Base-by-base conservation (phyloP, 192 early-diverging fungal genomes). In the Coemansia sp. region DNA sequence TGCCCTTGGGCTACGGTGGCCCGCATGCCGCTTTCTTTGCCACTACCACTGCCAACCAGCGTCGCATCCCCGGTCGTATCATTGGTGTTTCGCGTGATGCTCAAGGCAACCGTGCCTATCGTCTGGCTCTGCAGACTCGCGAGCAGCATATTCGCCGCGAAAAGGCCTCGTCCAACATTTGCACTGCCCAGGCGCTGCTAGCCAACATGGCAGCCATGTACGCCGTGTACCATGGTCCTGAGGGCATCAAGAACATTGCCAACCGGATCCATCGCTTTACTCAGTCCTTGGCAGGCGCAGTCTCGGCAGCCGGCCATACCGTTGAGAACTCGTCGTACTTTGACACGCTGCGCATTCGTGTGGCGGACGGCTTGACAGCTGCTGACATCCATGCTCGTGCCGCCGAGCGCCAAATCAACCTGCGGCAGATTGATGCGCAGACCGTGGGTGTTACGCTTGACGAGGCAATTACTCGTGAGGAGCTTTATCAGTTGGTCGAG, bases 161-260 rank as follows among this genome's bases (percentile, higher is more conserved):
- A 67, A 97, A 97, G 85, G 97, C 97, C 3, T 96, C 97, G 48
- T 88, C 85, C 68, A 99, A 99, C 82, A 99, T 99, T 59, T 99
- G 97, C 83, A 99, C 97, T 0, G 94, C 97, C 18, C 97, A 99
- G 77, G 97, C 95, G 30, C 84, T 99, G 50, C 82, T 99, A 49
- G 97, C 97, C 53, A 99, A 99, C 84, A 97, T 99, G 95, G 84
- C 94, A 30, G 97, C 93, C 43, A 96, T 99, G 90, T 99, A 99
- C 63, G 93, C 91, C 21, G 91, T 99, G 47, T 99, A 97, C 81
- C 97, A 99, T 70, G 97, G 97, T 40, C 95, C 97, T 28, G 74
- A 88, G 71, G 95, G 97, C 33, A 81, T 99, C 53, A 82, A 81
- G 59, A 83, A 81, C 15, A 97, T 97, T 70, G 95, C 94, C 36